Base-by-base conservation (phyloP, 306 rosid genomes). In the Quercus aquifolioides region DNA sequence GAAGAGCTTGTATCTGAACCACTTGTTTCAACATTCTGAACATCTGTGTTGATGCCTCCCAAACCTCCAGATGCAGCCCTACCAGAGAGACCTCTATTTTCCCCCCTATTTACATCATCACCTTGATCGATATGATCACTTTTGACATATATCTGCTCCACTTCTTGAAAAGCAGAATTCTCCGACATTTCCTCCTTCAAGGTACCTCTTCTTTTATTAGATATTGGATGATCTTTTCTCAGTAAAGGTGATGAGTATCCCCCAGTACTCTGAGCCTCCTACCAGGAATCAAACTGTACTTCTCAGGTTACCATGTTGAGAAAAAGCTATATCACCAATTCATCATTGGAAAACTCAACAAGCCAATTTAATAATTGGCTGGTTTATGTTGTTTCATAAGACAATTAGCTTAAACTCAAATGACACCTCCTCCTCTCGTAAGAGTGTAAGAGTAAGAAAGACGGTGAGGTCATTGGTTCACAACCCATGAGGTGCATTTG, bases 1-100 rank as follows among this genome's bases (percentile, higher is more conserved):
- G 94, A 82, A 69, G 93, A 90, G 79, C 94, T 92, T 65, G 88
- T 82, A 86, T 92, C 97, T 78, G 97, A 94, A 73, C 94, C 97
- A 82, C 97, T 92, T 21, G 97, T 91, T 84, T 94, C 98, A 82
- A 91, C 89, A 79, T 86, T 91, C 80, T 82, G 97, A 77, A 78
- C 82, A 80, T 92, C 96, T 88, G 83, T 86, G 9, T 87, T 87
- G 1, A 74, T 65, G 70, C 83, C 87, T 80, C 82, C 80, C 59
- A 88, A 81, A 79, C 88, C 87, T 71, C 83, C 88, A 59, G 87
- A 87, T 72, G 65, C 86, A 52, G 62, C 77, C 85, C 84, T 85
- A 62, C 78, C 81, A 74, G 86, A 80, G 60, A 81, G 71, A 65
- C 86, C 88, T 87, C 87, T 92, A 71, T 82, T 87, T 56, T 85